A percentile compares a stretch with the other conserved stretches of the same genome.
phyloP scores from a whole-genome alignment of 2,329 filamentous ascomycete species.

The Thelonectria olida region DNA sequence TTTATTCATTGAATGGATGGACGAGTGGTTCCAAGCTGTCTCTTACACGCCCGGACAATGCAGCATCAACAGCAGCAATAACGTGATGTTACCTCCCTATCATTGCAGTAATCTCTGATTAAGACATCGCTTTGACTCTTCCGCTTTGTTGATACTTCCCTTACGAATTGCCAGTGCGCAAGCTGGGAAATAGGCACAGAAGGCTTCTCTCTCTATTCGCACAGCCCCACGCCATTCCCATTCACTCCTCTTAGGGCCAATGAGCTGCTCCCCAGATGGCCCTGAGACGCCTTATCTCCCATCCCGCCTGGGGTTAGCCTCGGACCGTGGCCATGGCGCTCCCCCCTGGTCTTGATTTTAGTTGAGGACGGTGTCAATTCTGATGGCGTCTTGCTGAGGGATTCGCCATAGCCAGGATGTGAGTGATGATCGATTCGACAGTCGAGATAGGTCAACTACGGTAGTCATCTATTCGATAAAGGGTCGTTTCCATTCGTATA shows the following conservation, averaged over 20 bases:
- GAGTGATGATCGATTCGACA: too few species aligned
- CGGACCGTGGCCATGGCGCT: conserved; percentile 20
- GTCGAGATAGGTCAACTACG: too few species aligned
- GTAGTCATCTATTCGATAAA: too few species aligned
- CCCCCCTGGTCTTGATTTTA: conserved; percentile 12
- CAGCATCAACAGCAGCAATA: neutral
- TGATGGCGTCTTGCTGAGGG: neutral
- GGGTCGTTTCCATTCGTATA: too few species aligned
- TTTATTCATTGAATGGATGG: neutral
- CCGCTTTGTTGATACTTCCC: neutral
- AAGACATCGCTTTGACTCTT: neutral
- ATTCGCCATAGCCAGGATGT: too few species aligned
- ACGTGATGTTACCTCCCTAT: neutral
- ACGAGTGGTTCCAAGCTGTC: neutral
- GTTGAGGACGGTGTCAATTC: conserved; percentile 11
- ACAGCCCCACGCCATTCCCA: conserved; percentile 29
- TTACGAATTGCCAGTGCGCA: neutral
- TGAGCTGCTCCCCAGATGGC: conserved; percentile 23
- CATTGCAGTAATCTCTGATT: neutral
- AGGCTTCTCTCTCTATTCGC: neutral
- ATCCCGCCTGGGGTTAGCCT: conserved; percentile 37
- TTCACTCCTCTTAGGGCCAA: conserved; percentile 27
- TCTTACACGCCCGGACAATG: neutral
- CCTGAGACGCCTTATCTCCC: conserved; percentile 39
- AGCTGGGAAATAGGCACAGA: neutral